A percentile compares a stretch with the other conserved stretches of the same genome.
Conservation (phyloP, 1,284 basidiomycete species). For the Moniliophthora roreri region DNA sequence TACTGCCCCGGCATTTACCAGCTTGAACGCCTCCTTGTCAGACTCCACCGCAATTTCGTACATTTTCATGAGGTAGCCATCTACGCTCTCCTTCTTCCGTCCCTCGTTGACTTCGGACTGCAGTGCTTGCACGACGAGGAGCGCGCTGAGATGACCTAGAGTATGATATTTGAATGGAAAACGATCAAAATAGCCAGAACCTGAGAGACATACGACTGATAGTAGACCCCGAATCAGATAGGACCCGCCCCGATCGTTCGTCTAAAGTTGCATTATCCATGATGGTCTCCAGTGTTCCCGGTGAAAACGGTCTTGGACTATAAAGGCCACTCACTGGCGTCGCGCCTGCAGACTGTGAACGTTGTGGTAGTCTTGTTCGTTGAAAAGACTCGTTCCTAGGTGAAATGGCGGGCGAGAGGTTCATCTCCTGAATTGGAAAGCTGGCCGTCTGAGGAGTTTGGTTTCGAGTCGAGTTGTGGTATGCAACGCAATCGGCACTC, state of each 20-base stretch:
- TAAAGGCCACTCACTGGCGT: not conserved
- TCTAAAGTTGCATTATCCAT: too few species aligned
- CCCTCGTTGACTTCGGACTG: slow-evolving; percentile 23
- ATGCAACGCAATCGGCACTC: not conserved
- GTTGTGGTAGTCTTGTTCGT: not conserved
- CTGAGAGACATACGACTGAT: not conserved
- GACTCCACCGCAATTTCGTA: slow-evolving; percentile 18
- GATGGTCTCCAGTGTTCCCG: too few species aligned
- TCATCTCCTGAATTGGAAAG: not conserved
- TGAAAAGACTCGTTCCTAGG: not conserved
- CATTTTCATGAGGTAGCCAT: slow-evolving; percentile 23
- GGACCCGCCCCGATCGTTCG: too few species aligned
- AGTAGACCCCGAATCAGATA: not conserved
- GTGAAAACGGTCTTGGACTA: too few species aligned
- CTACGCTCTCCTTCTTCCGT: slow-evolving; percentile 21
- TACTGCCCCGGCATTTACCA: slow-evolving; percentile 25
- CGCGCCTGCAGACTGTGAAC: not conserved
- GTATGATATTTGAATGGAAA: too few species aligned
- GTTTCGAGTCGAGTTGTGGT: not conserved
- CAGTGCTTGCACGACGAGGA: slow-evolving; percentile 24
- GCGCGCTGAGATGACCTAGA: slow-evolving; percentile 14
- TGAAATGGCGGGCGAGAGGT: not conserved
- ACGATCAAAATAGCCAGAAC: not conserved
- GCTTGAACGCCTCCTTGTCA: slow-evolving; percentile 22
- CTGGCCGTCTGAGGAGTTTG: not conserved